These are phyloP conservation scores for Tilletia caries DNA, from an alignment of 1,284 basidiomycete genomes.

Conservation along the genomic window DNA sequence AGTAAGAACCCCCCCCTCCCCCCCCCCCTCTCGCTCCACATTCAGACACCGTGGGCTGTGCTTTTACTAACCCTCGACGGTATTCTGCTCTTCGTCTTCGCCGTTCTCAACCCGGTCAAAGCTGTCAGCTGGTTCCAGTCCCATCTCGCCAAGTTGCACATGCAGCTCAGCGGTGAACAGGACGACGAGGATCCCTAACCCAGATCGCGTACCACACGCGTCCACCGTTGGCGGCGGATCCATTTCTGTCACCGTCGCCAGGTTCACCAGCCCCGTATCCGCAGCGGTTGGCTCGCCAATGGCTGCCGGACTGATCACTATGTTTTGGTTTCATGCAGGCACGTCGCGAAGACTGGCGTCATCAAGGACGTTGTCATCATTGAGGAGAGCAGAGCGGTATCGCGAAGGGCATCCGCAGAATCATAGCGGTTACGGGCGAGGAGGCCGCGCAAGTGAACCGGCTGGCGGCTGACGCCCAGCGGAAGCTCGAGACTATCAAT, in stretches of 20 bases:
- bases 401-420: conserved; percentile 92
- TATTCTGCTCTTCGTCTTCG: background rate
- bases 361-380: conserved; percentile 92
- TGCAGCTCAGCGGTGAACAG: conserved; percentile 8
- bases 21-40: background rate
- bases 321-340: conserved; percentile 59
- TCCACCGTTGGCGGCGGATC: background rate
- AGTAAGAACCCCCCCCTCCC: background rate
- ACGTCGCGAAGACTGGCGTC: conserved; percentile 89
- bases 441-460: conserved; percentile 80
- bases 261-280: no score
- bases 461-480: conserved; percentile 66
- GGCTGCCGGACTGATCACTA: no score
- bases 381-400: conserved; percentile 96
- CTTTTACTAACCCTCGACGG: no score
- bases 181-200: background rate
- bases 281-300: no score
- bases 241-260: no score
- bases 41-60: no score
- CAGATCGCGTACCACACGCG: background rate
- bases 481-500: conserved; percentile 68
- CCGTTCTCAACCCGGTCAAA: background rate
- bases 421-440: conserved; percentile 89
- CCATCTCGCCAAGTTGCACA: background rate
- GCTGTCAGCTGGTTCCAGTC: background rate